phyloP scores from a whole-genome alignment of 345 rosid species.

The Bruguiera gymnorhiza region DNA sequence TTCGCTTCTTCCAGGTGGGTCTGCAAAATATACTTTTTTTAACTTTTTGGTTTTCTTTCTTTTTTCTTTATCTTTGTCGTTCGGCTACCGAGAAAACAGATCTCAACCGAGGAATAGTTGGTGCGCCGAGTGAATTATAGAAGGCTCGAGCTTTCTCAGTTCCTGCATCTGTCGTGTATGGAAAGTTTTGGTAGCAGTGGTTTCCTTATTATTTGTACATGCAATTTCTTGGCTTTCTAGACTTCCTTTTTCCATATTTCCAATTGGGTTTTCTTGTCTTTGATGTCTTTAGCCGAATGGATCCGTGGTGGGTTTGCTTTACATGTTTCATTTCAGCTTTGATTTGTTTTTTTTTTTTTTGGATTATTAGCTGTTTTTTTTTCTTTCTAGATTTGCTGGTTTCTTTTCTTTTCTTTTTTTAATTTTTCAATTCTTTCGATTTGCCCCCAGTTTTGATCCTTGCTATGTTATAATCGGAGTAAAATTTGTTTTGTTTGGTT shows the following conservation, averaged over 20 bases:
- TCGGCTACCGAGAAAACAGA: background rate
- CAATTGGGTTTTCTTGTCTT: background rate
- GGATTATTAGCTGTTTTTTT: background rate
- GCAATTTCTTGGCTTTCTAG: background rate
- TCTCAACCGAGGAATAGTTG: background rate
- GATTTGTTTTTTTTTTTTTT: background rate
- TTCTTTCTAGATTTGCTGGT: background rate
- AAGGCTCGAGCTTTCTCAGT: too few species aligned
- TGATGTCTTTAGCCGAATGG: conserved; percentile 7
- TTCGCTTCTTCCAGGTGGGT: background rate
- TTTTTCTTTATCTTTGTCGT: background rate
- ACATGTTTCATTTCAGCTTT: background rate
- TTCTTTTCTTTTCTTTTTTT: background rate
- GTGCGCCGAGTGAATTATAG: too few species aligned
- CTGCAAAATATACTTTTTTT: background rate
- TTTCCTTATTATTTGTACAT: background rate
- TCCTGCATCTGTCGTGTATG: too few species aligned
- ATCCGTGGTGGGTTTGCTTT: conserved; percentile 13
- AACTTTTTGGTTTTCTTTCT: background rate
- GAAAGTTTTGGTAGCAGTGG: too few species aligned
- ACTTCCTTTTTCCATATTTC: background rate
- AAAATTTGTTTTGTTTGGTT: background rate
- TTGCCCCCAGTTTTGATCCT: background rate
- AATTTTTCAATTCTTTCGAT: background rate
- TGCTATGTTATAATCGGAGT: background rate